phyloP scores from a whole-genome alignment of 176 grass and related monocot genomes.

The Thalia dealbata region DNA sequence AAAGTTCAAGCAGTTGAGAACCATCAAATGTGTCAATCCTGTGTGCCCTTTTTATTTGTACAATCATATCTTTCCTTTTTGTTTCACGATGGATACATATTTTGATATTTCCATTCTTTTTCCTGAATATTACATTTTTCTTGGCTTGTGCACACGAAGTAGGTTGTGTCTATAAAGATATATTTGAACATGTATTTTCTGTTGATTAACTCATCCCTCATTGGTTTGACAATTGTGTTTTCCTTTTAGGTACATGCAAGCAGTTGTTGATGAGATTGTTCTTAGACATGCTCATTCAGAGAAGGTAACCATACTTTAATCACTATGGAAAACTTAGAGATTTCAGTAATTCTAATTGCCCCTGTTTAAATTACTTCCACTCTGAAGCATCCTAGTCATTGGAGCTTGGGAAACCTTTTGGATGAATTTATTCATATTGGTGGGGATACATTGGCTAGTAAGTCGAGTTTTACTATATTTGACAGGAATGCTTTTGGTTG shows the following conservation, averaged over 20 bases:
- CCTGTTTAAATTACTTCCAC: slow-evolving; percentile 8
- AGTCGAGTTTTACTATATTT: background rate
- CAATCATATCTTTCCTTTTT: too few relatives aligned
- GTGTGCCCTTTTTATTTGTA: too few relatives aligned
- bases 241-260: slow-evolving; percentile 90
- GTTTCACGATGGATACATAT: too few relatives aligned
- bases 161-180: background rate
- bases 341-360: background rate
- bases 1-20: too few relatives aligned
- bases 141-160: background rate
- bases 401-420: slow-evolving; percentile 67
- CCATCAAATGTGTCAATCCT: too few relatives aligned
- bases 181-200: background rate
- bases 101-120: too few relatives aligned
- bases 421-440: slow-evolving; percentile 56
- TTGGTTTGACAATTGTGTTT: background rate
- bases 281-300: slow-evolving; percentile 59
- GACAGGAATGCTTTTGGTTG: background rate
- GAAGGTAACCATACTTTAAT: slow-evolving; percentile 29
- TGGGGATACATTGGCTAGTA: slow-evolving; percentile 54
- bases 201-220: background rate
- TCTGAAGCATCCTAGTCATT: slow-evolving; percentile 56
- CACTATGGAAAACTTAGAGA: slow-evolving; percentile 12
- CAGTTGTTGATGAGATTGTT: slow-evolving; percentile 80
- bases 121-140: too few relatives aligned